Conservation (phyloP, 2,329 filamentous ascomycete genomes). For the Fusarium beomiforme region DNA sequence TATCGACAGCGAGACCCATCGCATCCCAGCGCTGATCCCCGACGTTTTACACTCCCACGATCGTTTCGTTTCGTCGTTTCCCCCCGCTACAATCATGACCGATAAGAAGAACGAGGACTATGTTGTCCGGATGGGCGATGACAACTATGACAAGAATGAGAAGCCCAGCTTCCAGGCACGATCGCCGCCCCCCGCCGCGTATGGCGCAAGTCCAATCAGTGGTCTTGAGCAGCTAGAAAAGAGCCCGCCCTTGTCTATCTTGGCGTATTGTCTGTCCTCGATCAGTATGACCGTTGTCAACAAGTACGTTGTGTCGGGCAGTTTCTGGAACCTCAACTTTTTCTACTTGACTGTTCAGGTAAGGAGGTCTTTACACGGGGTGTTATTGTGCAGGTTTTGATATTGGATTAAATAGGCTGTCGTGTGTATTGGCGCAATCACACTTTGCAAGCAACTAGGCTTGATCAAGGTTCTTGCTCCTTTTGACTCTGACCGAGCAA, state of each 20-base stretch:
- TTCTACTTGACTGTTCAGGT: constrained; percentile 95
- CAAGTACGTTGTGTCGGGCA: constrained; percentile 95
- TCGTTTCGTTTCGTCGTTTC: constrained; percentile 42
- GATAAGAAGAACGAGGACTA: constrained; percentile 92
- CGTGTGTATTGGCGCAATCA: constrained; percentile 87
- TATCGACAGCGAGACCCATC: constrained; percentile 15
- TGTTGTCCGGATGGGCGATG: constrained; percentile 74
- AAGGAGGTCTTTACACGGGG: constrained; percentile 46
- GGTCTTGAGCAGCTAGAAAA: constrained; percentile 66
- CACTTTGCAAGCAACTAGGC: constrained; percentile 81
- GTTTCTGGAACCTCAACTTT: constrained; percentile 94
- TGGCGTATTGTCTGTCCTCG: constrained; percentile 93
- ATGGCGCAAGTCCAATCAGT: constrained; percentile 22
- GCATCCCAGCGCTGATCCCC: constrained; percentile 27
- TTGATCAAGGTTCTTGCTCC: constrained; percentile 83
- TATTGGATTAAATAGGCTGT: constrained; percentile 69
- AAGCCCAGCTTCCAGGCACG: constrained; percentile 60
- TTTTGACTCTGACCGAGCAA: constrained; percentile 89
- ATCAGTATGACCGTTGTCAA: constrained; percentile 99
- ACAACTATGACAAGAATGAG: constrained; percentile 59
- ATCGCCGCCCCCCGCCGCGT: constrained; percentile 27
- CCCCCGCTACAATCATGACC: constrained; percentile 66
- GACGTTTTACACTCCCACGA: constrained; percentile 2
- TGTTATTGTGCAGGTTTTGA: background rate
- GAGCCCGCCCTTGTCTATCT: constrained; percentile 81